Evolutionary conservation across 352 stramenopile genomes (phyloP).

Genomic region (Albugo laibachii): DNA sequence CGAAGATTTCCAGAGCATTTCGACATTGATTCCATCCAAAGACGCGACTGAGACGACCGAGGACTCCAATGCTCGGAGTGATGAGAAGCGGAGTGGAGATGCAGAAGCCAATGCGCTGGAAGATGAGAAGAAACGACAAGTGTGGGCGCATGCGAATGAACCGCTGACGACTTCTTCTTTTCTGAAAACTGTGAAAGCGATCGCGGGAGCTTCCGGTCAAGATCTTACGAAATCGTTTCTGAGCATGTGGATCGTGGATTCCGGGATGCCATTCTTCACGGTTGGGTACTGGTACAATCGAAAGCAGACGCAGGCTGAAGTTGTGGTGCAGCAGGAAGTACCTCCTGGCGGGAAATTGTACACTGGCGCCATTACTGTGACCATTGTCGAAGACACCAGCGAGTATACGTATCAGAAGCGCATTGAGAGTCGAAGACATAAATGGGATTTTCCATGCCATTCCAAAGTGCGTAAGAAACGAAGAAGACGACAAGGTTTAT

Average conservation of each 20-base stretch:
- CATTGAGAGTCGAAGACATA: slow-evolving; percentile 68
- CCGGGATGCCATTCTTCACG: slow-evolving; percentile 71
- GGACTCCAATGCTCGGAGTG: slow-evolving; percentile 6
- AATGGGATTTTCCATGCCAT: slow-evolving; percentile 74
- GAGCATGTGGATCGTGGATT: slow-evolving; percentile 59
- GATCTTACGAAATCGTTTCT: slow-evolving; percentile 69
- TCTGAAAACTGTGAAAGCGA: slow-evolving; percentile 59
- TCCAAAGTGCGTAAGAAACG: slow-evolving; percentile 77
- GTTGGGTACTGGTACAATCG: slow-evolving; percentile 80
- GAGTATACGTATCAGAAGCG: slow-evolving; percentile 66
- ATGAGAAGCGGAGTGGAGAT: slow-evolving; percentile 16
- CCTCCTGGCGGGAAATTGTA: slow-evolving; percentile 61
- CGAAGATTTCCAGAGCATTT: slow-evolving; percentile 8
- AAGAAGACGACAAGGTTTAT: slow-evolving; percentile 57
- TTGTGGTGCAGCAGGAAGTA: slow-evolving; percentile 68
- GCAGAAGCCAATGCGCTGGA: slow-evolving; percentile 3
- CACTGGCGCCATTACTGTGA: slow-evolving; percentile 61
- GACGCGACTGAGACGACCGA: slow-evolving; percentile 13
- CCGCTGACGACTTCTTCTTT: slow-evolving; percentile 62
- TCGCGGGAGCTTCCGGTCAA: slow-evolving; percentile 49
- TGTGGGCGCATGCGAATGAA: slow-evolving; percentile 11
- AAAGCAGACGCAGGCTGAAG: slow-evolving; percentile 70
- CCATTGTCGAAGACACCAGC: slow-evolving; percentile 71
- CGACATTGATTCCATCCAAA: slow-evolving; percentile 2
- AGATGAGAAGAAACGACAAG: slow-evolving; percentile 6